Base-by-base conservation (phyloP, 345 rosid genomes). In the Xanthoceras sorbifolium region DNA sequence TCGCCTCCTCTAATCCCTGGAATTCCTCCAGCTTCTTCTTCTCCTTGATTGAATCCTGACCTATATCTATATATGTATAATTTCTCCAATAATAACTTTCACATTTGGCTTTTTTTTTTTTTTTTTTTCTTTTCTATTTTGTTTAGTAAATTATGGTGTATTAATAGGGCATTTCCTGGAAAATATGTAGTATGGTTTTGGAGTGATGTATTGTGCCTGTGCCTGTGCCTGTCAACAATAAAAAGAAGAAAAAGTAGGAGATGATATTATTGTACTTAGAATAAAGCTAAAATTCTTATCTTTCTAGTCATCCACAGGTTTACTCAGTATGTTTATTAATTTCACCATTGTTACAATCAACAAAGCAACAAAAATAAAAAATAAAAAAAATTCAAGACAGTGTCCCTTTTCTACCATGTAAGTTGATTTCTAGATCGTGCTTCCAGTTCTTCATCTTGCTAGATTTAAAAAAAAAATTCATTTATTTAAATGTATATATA, bases 11-110 rank as follows among this genome's bases (percentile, higher is more conserved):
- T 57, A 69, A 73, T 83, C 75, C 86, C 85, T 2, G 87, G 87
- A 38, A 10, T 64, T 71, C 90, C 92, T 5, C 86, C 89, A 10
- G 84, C 87, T 61, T 54, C 86, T 32, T 31, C 87, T 72, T 74
- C 85, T 48, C 83, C 87, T 59, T 84, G 69, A 76, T 62, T 34
- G 52, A 68, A 22, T 57, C 32, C 38, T 25, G 15, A 57, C 44
- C 40, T 26, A 5, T 25, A 18, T 28, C 52, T 34, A 7, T 60
- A 57, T 44, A 6, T 71, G 78, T 77, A 77, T 8, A 55, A 63
- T 69, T 55, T 38, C 69, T 29, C 62, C 75, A 40, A 69, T 68
- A 59, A 36, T 28, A 61, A 6, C 26, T 18, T 63, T 69, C 62
- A 67, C 42, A 40, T 9, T 64, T 26, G 48, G 8, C 12, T 74